phyloP scores from a whole-genome alignment of 768 basidiomycete genomes.

The Boletus reticuloceps region DNA sequence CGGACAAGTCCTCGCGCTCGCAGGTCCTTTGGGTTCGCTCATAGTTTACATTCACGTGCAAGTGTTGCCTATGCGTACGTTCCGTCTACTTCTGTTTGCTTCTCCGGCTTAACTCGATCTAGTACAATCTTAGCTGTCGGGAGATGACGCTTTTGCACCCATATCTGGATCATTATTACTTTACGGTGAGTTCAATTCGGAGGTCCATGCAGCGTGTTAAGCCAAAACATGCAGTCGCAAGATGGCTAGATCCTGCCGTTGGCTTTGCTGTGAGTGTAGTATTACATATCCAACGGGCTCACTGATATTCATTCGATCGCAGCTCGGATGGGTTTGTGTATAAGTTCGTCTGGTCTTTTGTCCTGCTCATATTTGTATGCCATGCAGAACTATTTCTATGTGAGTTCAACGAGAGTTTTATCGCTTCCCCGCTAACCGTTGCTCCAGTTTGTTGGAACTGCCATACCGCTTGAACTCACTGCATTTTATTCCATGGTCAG shows the following conservation, averaged over 20 bases:
- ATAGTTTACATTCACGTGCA: constrained; percentile 26
- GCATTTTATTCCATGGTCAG: constrained; percentile 50
- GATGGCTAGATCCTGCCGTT: constrained; percentile 32
- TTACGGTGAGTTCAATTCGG: constrained; percentile 18
- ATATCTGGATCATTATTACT: constrained; percentile 29
- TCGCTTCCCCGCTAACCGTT: not conserved
- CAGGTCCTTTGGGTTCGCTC: constrained; percentile 30
- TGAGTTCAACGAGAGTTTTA: constrained; percentile 1
- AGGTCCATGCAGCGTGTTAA: not conserved
- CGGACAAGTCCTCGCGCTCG: constrained; percentile 24
- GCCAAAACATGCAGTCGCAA: constrained; percentile 19
- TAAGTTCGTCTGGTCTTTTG: not conserved
- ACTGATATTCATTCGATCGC: not conserved
- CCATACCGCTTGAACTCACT: constrained; percentile 49
- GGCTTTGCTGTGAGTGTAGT: constrained; percentile 27
- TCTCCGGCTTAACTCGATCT: not conserved
- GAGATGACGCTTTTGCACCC: constrained; percentile 30
- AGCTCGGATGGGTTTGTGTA: constrained; percentile 27
- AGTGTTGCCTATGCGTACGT: constrained; percentile 29
- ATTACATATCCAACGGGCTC: not conserved
- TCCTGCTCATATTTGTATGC: constrained; percentile 1
- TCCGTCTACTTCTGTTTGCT: not conserved
- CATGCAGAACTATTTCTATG: constrained; percentile 34
- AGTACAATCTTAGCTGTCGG: constrained; percentile 28
- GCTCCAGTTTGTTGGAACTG: constrained; percentile 29